Evolutionary conservation across 2,329 filamentous ascomycete genomes (phyloP).

Genomic region (Pseudofabraea citricarpa): DNA sequence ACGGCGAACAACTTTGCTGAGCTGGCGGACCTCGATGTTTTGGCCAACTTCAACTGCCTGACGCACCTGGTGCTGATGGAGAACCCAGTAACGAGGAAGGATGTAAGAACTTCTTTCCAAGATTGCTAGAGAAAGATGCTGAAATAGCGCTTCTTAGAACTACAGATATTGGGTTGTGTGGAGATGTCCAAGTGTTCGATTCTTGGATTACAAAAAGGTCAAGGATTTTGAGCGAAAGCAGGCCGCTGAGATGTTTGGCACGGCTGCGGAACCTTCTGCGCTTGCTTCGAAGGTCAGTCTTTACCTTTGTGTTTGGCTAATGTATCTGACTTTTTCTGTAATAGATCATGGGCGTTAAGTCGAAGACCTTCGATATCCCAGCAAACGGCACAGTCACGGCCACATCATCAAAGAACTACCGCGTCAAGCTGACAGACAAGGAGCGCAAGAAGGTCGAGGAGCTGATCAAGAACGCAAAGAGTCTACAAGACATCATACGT

Average conservation of each 20-base stretch:
- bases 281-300: constrained; percentile 65
- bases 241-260: constrained; percentile 80
- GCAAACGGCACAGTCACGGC: constrained; percentile 39
- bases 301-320: not conserved
- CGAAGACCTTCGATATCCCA: constrained; percentile 62
- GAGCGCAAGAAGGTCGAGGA: constrained; percentile 84
- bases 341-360: constrained; percentile 80
- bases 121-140: not conserved
- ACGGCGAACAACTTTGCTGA: constrained; percentile 79
- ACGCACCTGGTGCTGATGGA: constrained; percentile 78
- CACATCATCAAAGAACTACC: constrained; percentile 60
- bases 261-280: constrained; percentile 68
- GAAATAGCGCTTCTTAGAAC: constrained; percentile 48
- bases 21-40: constrained; percentile 80
- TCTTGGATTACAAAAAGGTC: constrained; percentile 89
- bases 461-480: constrained; percentile 83
- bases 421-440: constrained; percentile 79
- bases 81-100: constrained; percentile 87
- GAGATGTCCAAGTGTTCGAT: constrained; percentile 78
- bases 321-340: constrained; percentile 3
- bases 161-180: constrained; percentile 92
- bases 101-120: constrained; percentile 53
- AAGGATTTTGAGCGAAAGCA: constrained; percentile 76
- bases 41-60: constrained; percentile 63
- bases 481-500: constrained; percentile 81